phyloP scores from a whole-genome alignment of 805 yeast species.

The Grigorovia transvaalensis region DNA sequence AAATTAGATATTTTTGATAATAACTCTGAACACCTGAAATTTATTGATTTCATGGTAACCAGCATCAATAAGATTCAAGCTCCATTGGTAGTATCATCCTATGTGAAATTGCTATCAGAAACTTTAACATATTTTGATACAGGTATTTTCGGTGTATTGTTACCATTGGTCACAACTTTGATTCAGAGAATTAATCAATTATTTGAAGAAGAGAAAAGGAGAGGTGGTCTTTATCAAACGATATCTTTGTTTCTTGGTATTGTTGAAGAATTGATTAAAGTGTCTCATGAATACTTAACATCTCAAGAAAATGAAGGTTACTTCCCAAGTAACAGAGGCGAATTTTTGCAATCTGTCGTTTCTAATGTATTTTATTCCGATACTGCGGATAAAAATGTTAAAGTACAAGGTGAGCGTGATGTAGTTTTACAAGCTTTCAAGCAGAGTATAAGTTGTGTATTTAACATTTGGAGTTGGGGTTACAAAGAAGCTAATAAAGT shows the following conservation, averaged over 20 bases:
- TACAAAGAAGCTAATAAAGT: constrained; percentile 8
- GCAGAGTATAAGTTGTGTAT: constrained; percentile 44
- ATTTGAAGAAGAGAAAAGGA: constrained; percentile 12
- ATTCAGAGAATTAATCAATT: constrained; percentile 19
- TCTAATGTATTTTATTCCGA: constrained; percentile 28
- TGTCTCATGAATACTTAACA: constrained; percentile 45
- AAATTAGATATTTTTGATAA: constrained; percentile 26
- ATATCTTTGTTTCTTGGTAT: constrained; percentile 42
- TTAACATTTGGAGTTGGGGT: constrained; percentile 60
- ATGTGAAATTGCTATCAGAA: constrained; percentile 38
- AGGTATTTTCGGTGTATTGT: constrained; percentile 44
- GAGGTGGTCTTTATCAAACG: constrained; percentile 37
- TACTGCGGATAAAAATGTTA: constrained; percentile 32
- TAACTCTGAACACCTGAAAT: constrained; percentile 23
- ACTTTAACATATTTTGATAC: constrained; percentile 41
- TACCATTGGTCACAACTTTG: constrained; percentile 41
- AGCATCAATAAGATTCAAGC: constrained; percentile 39
- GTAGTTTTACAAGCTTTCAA: constrained; percentile 55
- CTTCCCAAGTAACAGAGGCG: constrained; percentile 15
- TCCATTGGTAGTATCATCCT: constrained; percentile 27
- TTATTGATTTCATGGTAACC: constrained; percentile 37
- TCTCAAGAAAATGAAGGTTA: constrained; percentile 27
- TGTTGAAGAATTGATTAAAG: constrained; percentile 51
- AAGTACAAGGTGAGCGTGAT: constrained; percentile 34
- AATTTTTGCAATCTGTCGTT: constrained; percentile 27